Conservation (phyloP, 2,329 filamentous ascomycete species). For the Curvularia eragrostidis region DNA sequence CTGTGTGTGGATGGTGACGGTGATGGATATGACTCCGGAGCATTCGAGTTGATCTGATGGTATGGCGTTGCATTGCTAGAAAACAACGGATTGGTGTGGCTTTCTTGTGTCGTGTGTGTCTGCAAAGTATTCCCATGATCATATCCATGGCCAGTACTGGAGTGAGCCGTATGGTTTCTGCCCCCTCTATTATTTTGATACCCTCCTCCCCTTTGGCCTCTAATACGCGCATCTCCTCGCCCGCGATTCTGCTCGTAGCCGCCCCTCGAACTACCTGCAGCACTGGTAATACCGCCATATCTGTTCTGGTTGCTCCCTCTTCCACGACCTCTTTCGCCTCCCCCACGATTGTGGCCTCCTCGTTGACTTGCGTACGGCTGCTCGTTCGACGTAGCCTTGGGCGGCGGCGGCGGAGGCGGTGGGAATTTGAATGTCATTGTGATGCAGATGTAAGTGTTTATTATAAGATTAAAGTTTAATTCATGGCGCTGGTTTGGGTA, state of each 20-base stretch:
- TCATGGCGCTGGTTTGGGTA: background rate
- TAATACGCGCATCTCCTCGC: conserved; percentile 24
- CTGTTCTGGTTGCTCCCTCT: conserved; percentile 27
- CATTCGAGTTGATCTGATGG: conserved; percentile 8
- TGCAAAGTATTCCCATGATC: conserved; percentile 12
- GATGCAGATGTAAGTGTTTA: background rate
- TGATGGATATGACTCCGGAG: conserved; percentile 6
- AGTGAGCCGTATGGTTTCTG: conserved; percentile 14
- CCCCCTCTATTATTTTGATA: conserved; percentile 26
- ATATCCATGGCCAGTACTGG: conserved; percentile 13
- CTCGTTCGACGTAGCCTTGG: conserved; percentile 41
- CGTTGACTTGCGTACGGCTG: conserved; percentile 39
- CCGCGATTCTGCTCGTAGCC: conserved; percentile 25
- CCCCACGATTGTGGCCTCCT: conserved; percentile 27
- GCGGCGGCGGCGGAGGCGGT: conserved; percentile 56
- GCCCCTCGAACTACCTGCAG: conserved; percentile 21
- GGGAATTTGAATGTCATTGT: conserved; percentile 54
- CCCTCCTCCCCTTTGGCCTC: conserved; percentile 33
- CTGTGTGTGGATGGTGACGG: conserved; percentile 10
- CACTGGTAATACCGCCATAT: conserved; percentile 27
- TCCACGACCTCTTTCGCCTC: conserved; percentile 42
- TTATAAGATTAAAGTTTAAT: background rate
- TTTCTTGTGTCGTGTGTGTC: conserved; percentile 2
- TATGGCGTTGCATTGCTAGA: conserved; percentile 12
- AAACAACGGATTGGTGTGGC: conserved; percentile 27